Evolutionary conservation across 2,329 filamentous ascomycete genomes (phyloP).

Genomic region (Fusarium dimerum): DNA sequence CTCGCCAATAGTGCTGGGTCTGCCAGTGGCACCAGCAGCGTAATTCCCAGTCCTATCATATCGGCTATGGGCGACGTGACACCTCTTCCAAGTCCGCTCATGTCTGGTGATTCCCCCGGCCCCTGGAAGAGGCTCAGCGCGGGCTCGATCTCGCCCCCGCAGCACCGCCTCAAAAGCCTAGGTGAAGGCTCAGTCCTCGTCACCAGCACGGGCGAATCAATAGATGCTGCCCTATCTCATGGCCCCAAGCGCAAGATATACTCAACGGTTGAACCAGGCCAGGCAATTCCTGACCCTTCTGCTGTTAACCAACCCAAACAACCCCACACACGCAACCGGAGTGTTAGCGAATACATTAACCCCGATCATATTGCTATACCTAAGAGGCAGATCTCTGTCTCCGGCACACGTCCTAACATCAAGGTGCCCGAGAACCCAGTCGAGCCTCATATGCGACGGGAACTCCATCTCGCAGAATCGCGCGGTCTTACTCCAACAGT

Average conservation of each 20-base stretch:
- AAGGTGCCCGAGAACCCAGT: conserved; percentile 33
- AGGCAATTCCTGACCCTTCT: conserved; percentile 39
- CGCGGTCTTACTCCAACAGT: conserved; percentile 67
- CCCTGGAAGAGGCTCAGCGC: conserved; percentile 61
- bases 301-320: conserved; percentile 20
- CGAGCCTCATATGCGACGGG: conserved; percentile 63
- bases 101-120: conserved; percentile 64
- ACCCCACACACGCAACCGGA: conserved; percentile 71
- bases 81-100: conserved; percentile 74
- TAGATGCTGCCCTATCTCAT: conserved; percentile 50
- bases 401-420: conserved; percentile 55
- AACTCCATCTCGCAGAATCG: conserved; percentile 77
- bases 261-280: conserved; percentile 35
- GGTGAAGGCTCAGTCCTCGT: conserved; percentile 46
- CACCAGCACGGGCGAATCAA: conserved; percentile 52
- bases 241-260: conserved; percentile 61
- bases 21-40: conserved; percentile 62
- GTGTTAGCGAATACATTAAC: conserved; percentile 78
- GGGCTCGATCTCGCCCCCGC: conserved; percentile 46
- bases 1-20: conserved; percentile 51
- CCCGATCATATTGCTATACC: conserved; percentile 70
- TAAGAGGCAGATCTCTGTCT: conserved; percentile 73
- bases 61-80: conserved; percentile 78
- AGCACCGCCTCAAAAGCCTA: conserved; percentile 27
- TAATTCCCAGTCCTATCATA: conserved; percentile 72